Conservation (phyloP, 106 monocot genomes). For the Apostasia ramifera region DNA sequence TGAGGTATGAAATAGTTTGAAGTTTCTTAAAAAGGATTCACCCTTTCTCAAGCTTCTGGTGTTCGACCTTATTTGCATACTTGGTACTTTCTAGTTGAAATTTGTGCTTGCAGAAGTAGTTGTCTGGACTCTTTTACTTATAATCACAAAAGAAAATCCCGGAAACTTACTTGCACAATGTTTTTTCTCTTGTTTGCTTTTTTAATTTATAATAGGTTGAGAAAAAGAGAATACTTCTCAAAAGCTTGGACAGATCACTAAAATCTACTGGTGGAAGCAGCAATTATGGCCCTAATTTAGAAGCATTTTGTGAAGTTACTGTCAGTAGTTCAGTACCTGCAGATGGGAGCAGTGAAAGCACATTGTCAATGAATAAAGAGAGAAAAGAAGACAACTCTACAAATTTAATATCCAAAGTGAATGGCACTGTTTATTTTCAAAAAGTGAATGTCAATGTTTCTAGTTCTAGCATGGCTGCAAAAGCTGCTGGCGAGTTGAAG, state of each 20-base stretch:
- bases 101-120: no score
- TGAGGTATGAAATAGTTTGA: slow-evolving; percentile 47
- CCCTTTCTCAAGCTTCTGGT: no score
- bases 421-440: background rate
- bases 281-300: slow-evolving; percentile 3
- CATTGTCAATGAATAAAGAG: slow-evolving; percentile 2
- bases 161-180: no score
- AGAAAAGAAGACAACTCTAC: background rate
- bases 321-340: slow-evolving; percentile 5
- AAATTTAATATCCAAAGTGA: slow-evolving; percentile 8
- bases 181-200: background rate
- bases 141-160: no score
- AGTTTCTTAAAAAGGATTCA: background rate
- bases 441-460: no score
- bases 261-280: slow-evolving; percentile 14
- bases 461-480: slow-evolving; percentile 6
- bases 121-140: no score
- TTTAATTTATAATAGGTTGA: slow-evolving; percentile 40
- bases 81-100: no score
- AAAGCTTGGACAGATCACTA: slow-evolving; percentile 31
- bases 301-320: background rate
- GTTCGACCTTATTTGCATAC: no score
- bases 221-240: slow-evolving; percentile 62
- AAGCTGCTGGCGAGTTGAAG: slow-evolving; percentile 13
- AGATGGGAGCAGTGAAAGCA: slow-evolving; percentile 4